These are phyloP conservation scores for Magnaporthales sp. DNA, from an alignment of 2,329 filamentous ascomycete genomes.

Conservation along the genomic window DNA sequence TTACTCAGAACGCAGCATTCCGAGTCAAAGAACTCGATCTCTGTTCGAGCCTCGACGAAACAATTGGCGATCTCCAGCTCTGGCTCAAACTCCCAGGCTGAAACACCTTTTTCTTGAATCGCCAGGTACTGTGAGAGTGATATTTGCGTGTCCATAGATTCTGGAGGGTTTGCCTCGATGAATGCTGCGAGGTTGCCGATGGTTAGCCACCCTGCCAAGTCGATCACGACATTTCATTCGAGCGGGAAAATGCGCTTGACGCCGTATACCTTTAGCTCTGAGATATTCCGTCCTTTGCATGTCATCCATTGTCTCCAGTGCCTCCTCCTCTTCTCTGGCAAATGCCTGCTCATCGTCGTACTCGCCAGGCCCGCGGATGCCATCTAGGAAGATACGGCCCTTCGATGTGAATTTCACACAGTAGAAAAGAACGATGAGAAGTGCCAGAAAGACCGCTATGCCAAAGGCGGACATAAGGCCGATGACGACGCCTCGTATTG, in stretches of 20 bases:
- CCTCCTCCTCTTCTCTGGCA: constrained; percentile 86
- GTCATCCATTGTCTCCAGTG: constrained; percentile 92
- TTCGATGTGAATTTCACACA: constrained; percentile 87
- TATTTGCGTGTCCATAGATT: constrained; percentile 93
- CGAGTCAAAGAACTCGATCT: constrained; percentile 98
- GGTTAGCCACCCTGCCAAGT: neutral
- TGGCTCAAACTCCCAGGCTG: constrained; percentile 99
- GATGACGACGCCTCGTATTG: constrained; percentile 74
- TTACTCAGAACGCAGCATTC: constrained; percentile 98
- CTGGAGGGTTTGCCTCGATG: constrained; percentile 85
- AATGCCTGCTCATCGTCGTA: constrained; percentile 98
- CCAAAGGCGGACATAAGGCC: constrained; percentile 91
- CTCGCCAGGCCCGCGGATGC: constrained; percentile 86
- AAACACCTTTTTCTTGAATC: constrained; percentile 99
- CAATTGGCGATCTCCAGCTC: constrained; percentile 98
- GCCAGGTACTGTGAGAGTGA: constrained; percentile 95
- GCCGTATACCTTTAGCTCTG: constrained; percentile 74
- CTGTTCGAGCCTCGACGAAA: constrained; percentile 91
- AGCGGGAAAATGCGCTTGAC: neutral
- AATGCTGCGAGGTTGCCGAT: constrained; percentile 54
- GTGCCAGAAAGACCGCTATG: constrained; percentile 74
- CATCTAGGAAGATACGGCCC: constrained; percentile 86
- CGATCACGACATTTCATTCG: neutral
- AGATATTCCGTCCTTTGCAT: constrained; percentile 83
- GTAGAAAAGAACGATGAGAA: constrained; percentile 76